Percentiles rank a stretch among this genome's conserved stretches.
These are phyloP conservation scores for Hanseniaspora lachancei DNA, from an alignment of 805 yeast genomes.

Conservation along the genomic window DNA sequence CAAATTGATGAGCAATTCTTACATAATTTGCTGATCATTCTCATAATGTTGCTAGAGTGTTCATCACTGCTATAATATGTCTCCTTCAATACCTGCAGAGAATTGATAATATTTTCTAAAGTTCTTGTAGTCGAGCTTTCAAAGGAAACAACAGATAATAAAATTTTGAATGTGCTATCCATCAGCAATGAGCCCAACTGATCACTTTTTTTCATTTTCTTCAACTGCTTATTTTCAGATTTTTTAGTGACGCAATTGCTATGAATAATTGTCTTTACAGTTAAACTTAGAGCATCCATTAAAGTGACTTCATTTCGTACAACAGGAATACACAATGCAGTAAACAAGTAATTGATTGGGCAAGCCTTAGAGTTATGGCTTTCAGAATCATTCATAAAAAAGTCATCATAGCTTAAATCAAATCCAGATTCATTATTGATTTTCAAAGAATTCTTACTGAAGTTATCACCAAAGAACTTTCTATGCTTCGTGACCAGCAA, in stretches of 20 bases:
- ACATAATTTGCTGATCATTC: slow-evolving; percentile 35
- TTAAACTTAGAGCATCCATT: slow-evolving; percentile 63
- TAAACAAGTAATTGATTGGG: slow-evolving; percentile 60
- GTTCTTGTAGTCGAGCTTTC: slow-evolving; percentile 78
- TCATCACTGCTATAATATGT: slow-evolving; percentile 22
- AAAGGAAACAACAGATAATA: slow-evolving; percentile 35
- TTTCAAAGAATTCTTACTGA: neutral
- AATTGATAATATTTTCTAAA: slow-evolving; percentile 67
- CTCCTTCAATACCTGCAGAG: slow-evolving; percentile 60
- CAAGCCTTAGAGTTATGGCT: slow-evolving; percentile 22
- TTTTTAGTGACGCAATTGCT: slow-evolving; percentile 25
- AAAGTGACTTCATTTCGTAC: slow-evolving; percentile 60
- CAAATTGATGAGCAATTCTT: slow-evolving; percentile 33
- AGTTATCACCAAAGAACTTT: slow-evolving; percentile 18
- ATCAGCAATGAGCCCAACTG: slow-evolving; percentile 35
- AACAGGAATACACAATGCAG: slow-evolving; percentile 47
- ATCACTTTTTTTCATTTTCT: slow-evolving; percentile 50
- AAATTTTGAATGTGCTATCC: neutral
- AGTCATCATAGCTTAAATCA: neutral
- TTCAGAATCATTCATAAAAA: neutral
- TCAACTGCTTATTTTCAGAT: slow-evolving; percentile 14
- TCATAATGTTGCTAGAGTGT: slow-evolving; percentile 46
- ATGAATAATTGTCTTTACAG: slow-evolving; percentile 59
- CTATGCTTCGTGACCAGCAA: slow-evolving; percentile 29
- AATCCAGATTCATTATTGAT: neutral